These are phyloP conservation scores for Elaeagnus macrophylla DNA, from an alignment of 306 rosid genomes.

Conservation along the genomic window DNA sequence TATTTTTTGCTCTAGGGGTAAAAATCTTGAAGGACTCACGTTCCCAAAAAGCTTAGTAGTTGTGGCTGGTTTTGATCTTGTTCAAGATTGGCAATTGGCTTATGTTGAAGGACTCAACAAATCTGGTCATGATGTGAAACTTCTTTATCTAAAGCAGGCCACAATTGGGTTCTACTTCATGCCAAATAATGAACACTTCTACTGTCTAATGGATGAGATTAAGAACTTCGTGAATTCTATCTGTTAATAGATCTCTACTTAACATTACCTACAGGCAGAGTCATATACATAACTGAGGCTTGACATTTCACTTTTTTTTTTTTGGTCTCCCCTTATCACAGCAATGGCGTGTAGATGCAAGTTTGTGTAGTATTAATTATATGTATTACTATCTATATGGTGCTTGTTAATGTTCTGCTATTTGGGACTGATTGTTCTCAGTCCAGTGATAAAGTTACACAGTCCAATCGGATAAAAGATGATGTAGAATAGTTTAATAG, in stretches of 20 bases:
- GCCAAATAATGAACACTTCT: conserved; percentile 66
- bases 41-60: conserved; percentile 64
- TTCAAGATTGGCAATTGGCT: conserved; percentile 71
- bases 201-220: conserved; percentile 61
- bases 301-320: conserved; percentile 37
- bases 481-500: conserved; percentile 9
- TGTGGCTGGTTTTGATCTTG: conserved; percentile 75
- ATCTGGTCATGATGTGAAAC: conserved; percentile 44
- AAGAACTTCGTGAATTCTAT: conserved; percentile 43
- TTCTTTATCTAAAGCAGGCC: conserved; percentile 52
- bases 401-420: conserved; percentile 31
- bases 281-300: conserved; percentile 51
- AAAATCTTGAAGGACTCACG: conserved; percentile 38
- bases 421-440: conserved; percentile 5
- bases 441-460: background rate
- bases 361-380: conserved; percentile 36
- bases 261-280: conserved; percentile 41
- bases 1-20: conserved; percentile 49
- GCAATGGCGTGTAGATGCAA: conserved; percentile 49
- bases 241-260: conserved; percentile 35
- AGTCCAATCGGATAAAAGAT: too few species aligned
- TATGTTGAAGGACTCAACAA: conserved; percentile 54
- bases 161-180: conserved; percentile 81
- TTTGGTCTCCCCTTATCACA: conserved; percentile 17
- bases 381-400: conserved; percentile 27